Evolutionary conservation across 2,329 filamentous ascomycete species (phyloP), one percentile per base, ranked within the genome.

Genomic region (Colletotrichum abscissum): DNA sequence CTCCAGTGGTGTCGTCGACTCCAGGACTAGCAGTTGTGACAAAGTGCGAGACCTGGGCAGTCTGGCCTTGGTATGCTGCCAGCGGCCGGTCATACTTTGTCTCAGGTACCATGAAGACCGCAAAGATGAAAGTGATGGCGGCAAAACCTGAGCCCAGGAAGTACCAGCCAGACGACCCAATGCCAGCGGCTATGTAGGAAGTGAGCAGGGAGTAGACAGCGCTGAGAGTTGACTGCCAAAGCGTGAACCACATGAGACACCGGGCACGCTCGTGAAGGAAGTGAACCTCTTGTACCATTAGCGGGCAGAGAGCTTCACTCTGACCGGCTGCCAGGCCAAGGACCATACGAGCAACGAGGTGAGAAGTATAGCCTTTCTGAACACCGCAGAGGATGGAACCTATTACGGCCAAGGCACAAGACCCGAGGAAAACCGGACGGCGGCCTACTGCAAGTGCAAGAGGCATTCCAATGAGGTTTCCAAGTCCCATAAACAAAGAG

Each of bases 91-190:
- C 74, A 67, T 86, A 87, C 63, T 83, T 82, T 1, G 83, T 85
- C 76, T 86, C 85, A 0, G 84, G 84, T 0, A 86, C 78, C 42
- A 83, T 81, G 71, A 85, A 79, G 14, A 85, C 73, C 1, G 82
- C 81, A 1, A 82, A 62, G 16, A 86, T 19, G 2, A 84, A 78
- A 5, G 81, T 79, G 0, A 80, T 72, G 4, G 77, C 83, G 1
- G 78, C 75, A 1, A 86, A 73, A 1, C 79, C 80, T 4, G 80
- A 82, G 1, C 83, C 84, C 5, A 86, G 78, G 1, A 81, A 80
- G 56, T 87, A 86, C 85, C 85, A 86, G 57, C 84, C 82, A 3
- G 78, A 72, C 0, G 84, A 80, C 0, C 83, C 83, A 7, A 86
- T 84, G 0, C 79, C 82, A 0, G 76, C 81, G 3, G 84, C 84